Conservation (phyloP, 2,329 filamentous ascomycete species). For the Chrysosporium keratinophilum region DNA sequence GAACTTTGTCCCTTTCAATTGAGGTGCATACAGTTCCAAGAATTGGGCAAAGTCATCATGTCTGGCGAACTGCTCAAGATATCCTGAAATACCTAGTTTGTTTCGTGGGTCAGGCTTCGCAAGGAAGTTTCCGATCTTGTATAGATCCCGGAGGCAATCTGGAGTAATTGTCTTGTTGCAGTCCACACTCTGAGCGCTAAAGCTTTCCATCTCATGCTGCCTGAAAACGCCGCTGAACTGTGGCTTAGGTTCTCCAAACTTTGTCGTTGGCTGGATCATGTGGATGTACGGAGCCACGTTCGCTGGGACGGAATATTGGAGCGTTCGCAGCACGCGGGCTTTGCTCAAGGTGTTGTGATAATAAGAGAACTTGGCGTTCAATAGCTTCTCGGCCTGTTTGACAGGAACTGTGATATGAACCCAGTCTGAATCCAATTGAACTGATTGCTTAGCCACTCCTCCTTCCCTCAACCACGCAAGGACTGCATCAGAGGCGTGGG, state of each 20-base stretch:
- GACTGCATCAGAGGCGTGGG: slow-evolving; percentile 41
- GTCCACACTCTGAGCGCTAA: slow-evolving; percentile 2
- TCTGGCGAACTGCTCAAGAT: slow-evolving; percentile 44
- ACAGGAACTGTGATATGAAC: slow-evolving; percentile 41
- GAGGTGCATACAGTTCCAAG: slow-evolving; percentile 45
- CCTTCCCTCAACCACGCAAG: slow-evolving; percentile 46
- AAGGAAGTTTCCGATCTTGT: slow-evolving; percentile 38
- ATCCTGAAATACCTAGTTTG: slow-evolving; percentile 40
- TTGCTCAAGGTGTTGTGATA: slow-evolving; percentile 8
- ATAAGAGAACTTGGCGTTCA: slow-evolving; percentile 12
- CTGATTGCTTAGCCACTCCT: slow-evolving; percentile 37
- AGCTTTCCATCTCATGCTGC: slow-evolving; percentile 1
- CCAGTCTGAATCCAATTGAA: slow-evolving; percentile 50
- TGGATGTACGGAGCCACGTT: slow-evolving; percentile 46
- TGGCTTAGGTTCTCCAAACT: slow-evolving; percentile 40
- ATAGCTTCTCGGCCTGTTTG: slow-evolving; percentile 11
- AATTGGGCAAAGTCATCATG: slow-evolving; percentile 49
- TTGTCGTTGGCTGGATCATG: slow-evolving; percentile 56
- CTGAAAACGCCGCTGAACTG: slow-evolving; percentile 26
- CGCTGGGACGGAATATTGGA: slow-evolving; percentile 53
- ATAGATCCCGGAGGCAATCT: slow-evolving; percentile 41
- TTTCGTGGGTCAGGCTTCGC: slow-evolving; percentile 29
- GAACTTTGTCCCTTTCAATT: slow-evolving; percentile 46
- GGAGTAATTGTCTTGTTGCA: slow-evolving; percentile 40
- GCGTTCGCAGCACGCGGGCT: slow-evolving; percentile 30